A percentile compares a stretch with the other conserved stretches of the same genome.
These are phyloP conservation scores for Pseudogymnoascus sp. DNA, from an alignment of 2,329 filamentous ascomycete genomes.

Conservation along the genomic window DNA sequence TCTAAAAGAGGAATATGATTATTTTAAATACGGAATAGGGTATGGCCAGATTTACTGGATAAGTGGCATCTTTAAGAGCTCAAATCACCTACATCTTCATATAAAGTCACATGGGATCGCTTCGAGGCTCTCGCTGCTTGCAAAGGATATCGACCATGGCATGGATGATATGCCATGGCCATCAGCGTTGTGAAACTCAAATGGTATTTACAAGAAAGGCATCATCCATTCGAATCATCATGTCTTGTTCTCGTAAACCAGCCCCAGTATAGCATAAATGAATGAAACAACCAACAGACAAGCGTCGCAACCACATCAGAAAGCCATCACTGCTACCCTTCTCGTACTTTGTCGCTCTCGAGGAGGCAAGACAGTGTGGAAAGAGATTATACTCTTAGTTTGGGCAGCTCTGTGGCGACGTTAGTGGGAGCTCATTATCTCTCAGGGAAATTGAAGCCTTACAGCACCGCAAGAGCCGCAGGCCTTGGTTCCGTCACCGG, in stretches of 20 bases:
- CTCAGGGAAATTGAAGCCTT: not conserved
- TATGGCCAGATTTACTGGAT: not conserved
- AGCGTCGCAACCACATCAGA: not conserved
- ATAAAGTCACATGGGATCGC: not conserved
- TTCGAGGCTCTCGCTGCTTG: not conserved
- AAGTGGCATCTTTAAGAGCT: not conserved
- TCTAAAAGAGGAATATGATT: not conserved
- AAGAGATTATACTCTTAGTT: conserved; percentile 5
- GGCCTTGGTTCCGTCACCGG: conserved; percentile 3
- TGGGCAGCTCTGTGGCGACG: conserved; percentile 1
- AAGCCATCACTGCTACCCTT: conserved; percentile 23
- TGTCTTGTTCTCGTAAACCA: not conserved
- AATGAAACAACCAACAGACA: not conserved
- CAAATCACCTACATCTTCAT: not conserved
- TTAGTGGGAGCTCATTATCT: not conserved
- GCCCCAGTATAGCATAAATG: not conserved
- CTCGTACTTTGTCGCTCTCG: conserved; percentile 24
- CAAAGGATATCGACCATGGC: not conserved
- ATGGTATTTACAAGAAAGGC: conserved; percentile 1
- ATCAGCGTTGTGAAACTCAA: not conserved
- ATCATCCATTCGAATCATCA: conserved; percentile 6
- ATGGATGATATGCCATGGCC: not conserved
- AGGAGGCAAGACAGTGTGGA: not conserved
- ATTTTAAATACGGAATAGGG: not conserved
- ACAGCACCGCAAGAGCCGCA: conserved; percentile 8